Evolutionary conservation across 495 filamentous ascomycete genomes (phyloP).

Genomic region (Podospora conica): DNA sequence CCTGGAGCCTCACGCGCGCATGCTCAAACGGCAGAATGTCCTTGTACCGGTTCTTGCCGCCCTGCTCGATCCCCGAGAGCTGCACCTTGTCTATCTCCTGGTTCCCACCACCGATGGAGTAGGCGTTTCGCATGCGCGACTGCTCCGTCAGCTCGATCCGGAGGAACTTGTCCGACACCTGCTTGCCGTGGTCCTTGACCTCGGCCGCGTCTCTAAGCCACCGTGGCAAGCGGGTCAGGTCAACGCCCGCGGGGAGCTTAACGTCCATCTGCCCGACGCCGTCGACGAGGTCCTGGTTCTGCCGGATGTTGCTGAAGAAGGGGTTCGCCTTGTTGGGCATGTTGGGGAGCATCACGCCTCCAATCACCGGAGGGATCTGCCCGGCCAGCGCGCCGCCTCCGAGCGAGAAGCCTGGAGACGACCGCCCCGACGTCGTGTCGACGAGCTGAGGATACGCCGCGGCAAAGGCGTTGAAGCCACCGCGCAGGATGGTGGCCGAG

Average conservation of each 20-base stretch:
- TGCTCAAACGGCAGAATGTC: constrained; percentile 98
- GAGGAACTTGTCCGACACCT: constrained; percentile 77
- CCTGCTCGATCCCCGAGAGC: constrained; percentile 90
- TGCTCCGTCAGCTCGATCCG: constrained; percentile 79
- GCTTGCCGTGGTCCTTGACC: constrained; percentile 64
- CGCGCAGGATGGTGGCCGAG: constrained; percentile 60
- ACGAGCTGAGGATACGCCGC: constrained; percentile 42
- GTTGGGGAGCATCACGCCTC: constrained; percentile 77
- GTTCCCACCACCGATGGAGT: constrained; percentile 43
- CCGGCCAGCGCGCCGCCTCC: constrained; percentile 24
- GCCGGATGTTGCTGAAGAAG: constrained; percentile 92
- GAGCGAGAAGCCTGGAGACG: constrained; percentile 34
- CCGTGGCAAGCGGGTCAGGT: constrained; percentile 53
- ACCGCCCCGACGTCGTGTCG: constrained; percentile 37
- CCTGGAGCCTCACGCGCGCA: constrained; percentile 72
- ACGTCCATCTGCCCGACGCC: constrained; percentile 88
- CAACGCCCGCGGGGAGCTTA: constrained; percentile 55
- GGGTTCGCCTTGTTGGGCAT: constrained; percentile 65
- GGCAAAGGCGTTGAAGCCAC: constrained; percentile 50
- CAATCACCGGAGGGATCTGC: constrained; percentile 65
- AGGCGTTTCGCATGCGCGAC: constrained; percentile 83
- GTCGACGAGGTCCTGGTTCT: constrained; percentile 92
- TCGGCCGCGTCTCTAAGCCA: constrained; percentile 72
- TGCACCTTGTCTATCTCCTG: constrained; percentile 28
- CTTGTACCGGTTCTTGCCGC: constrained; percentile 92